Evolutionary conservation across 106 monocot genomes (phyloP), one percentile per base, ranked within the genome.

Genomic region (Ottelia alismoides): DNA sequence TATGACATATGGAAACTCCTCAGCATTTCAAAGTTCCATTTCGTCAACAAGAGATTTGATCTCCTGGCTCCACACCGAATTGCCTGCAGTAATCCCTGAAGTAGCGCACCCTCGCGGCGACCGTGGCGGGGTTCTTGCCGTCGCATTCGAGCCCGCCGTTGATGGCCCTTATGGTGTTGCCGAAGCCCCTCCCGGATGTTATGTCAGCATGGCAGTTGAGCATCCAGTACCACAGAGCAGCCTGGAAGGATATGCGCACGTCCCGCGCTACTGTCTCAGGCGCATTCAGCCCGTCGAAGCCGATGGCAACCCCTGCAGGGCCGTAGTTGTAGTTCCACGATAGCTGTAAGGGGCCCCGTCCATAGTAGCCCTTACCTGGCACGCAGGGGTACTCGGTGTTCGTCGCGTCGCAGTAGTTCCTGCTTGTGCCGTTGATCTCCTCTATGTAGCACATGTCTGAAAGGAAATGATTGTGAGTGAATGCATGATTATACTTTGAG

Each of bases 321-420:
- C 55, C 29, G 62, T n/a, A n/a, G n/a, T n/a, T n/a, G n/a, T n/a
- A n/a, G n/a, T n/a, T n/a, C n/a, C n/a, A n/a, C n/a, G n/a, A 30
- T 1, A 74, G 56, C 55, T 74, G 74, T 0, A 74, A 31, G 0
- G 74, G 74, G 18, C 74, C 74, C 11, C 74, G 56, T 27, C 73
- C 73, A 55, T 62, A 61, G 73, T 74, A 74, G 0, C 45, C 45
- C 49, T 67, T 67, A n/a, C 62, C 55, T 0, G 45, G 31, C 9
- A 30, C 48, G 27, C 70, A 70, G 14, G 45, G 70, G 23, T 55
- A 70, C 30, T 70, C 55, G 10, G n/a, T 52, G 62, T 31, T 49
- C 55, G 21, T 62, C 19, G 24, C 11, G 21, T 70, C 62, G 32
- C 70, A 70, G 47, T 62, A 70, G 29, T 61, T 22, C 28, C 11